These are phyloP conservation scores for Psophocarpus tetragonolobus DNA, from an alignment of 306 rosid genomes.

Conservation along the genomic window DNA sequence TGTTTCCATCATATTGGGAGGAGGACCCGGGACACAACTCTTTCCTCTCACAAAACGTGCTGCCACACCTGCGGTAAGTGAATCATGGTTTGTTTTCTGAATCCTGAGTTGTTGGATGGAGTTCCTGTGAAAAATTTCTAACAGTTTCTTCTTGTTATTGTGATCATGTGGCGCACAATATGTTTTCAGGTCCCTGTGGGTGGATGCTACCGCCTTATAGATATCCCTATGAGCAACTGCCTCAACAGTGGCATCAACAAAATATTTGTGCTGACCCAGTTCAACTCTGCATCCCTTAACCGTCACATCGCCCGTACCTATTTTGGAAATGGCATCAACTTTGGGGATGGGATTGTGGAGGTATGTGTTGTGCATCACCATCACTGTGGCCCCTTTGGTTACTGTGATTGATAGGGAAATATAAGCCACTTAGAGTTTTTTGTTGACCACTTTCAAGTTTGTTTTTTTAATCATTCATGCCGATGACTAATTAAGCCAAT, in stretches of 20 bases:
- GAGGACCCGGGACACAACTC: slow-evolving; percentile 81
- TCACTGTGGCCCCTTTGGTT: slow-evolving; percentile 9
- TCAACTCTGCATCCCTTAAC: slow-evolving; percentile 90
- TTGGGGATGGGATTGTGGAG: slow-evolving; percentile 96
- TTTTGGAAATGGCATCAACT: slow-evolving; percentile 83
- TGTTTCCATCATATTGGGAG: slow-evolving; percentile 82
- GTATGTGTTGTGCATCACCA: slow-evolving; percentile 47
- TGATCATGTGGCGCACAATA: neutral
- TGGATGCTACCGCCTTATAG: slow-evolving; percentile 93
- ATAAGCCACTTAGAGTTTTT: slow-evolving; percentile 18
- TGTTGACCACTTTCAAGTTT: slow-evolving; percentile 18
- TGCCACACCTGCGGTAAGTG: slow-evolving; percentile 90
- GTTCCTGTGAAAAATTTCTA: too few species aligned
- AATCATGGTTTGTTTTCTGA: slow-evolving; percentile 5
- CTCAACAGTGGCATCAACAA: slow-evolving; percentile 88
- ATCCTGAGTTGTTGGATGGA: neutral
- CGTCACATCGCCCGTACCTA: slow-evolving; percentile 89
- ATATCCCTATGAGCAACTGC: slow-evolving; percentile 96
- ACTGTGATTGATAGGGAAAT: slow-evolving; percentile 26
- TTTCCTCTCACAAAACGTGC: slow-evolving; percentile 82
- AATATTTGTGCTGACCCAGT: slow-evolving; percentile 85
- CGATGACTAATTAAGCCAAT: neutral
- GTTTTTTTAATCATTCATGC: slow-evolving; percentile 13
- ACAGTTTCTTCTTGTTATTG: too few species aligned
- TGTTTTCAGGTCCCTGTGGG: slow-evolving; percentile 85